Conservation (phyloP, 805 yeast genomes). For the Alloascoidea hylecoeti region DNA sequence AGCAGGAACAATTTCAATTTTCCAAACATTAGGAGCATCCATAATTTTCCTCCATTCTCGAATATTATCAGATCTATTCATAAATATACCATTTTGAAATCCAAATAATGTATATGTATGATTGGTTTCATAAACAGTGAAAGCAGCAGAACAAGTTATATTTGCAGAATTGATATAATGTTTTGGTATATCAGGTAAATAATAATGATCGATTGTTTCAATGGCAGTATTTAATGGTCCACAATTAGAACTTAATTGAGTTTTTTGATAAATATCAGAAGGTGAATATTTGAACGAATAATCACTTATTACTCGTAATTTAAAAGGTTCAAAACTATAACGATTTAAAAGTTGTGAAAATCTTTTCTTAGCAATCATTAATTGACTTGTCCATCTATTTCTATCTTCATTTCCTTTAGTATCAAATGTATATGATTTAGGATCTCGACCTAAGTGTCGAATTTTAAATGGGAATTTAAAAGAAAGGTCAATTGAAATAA, state of each 20-base stretch:
- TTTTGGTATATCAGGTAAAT: no score
- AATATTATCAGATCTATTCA: slow-evolving; percentile 19
- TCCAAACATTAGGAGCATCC: slow-evolving; percentile 34
- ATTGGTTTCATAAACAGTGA: no score
- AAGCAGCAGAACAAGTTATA: no score
- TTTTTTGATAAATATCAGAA: no score
- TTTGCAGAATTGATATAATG: no score
- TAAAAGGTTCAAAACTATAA: slow-evolving; percentile 36
- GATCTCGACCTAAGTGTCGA: slow-evolving; percentile 44
- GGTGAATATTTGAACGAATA: slow-evolving; percentile 52
- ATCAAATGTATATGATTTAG: slow-evolving; percentile 41
- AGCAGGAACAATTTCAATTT: slow-evolving; percentile 46
- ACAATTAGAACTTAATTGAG: no score
- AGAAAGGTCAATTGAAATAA: no score
- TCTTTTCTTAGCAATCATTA: slow-evolving; percentile 30
- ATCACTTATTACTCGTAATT: slow-evolving; percentile 37
- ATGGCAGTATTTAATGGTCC: no score
- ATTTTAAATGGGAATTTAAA: slow-evolving; percentile 13
- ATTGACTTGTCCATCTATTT: slow-evolving; percentile 39
- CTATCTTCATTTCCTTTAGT: slow-evolving; percentile 35
- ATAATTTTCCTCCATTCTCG: slow-evolving; percentile 44
- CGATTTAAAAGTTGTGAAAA: slow-evolving; percentile 17
- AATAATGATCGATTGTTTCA: no score
- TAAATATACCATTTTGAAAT: slow-evolving; percentile 45
- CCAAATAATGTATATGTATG: slow-evolving; percentile 53